Conservation (phyloP, 257 asterid genomes). For the Leonotis leonurus region DNA sequence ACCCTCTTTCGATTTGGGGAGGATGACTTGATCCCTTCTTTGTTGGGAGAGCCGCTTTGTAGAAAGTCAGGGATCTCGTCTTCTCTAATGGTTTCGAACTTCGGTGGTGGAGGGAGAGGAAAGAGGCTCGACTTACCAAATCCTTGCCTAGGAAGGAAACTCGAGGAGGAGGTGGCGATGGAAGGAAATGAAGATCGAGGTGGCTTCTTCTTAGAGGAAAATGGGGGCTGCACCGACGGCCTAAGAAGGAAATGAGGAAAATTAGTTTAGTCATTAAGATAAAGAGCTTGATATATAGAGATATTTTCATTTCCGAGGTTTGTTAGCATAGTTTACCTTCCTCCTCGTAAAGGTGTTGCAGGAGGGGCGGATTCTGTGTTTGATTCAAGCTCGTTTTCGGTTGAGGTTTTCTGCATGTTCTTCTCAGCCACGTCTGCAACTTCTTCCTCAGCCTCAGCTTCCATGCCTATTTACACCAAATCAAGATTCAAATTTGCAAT, state of each 20-base stretch:
- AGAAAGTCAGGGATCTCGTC: conserved; percentile 74
- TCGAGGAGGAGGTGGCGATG: conserved; percentile 37
- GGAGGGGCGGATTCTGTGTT: conserved; percentile 47
- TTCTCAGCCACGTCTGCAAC: conserved; percentile 42
- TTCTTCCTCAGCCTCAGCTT: conserved; percentile 59
- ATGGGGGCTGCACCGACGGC: conserved; percentile 38
- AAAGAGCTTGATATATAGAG: neutral
- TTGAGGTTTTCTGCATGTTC: conserved; percentile 25
- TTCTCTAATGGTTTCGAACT: conserved; percentile 47
- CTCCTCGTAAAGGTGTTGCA: conserved; percentile 56
- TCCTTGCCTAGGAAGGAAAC: conserved; percentile 27
- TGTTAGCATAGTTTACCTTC: conserved; percentile 36
- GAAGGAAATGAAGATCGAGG: conserved; percentile 47
- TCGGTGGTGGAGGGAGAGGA: conserved; percentile 47
- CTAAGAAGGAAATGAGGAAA: conserved; percentile 25
- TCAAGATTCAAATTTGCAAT: neutral
- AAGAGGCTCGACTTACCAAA: conserved; percentile 35
- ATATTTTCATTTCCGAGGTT: neutral
- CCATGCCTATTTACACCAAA: conserved; percentile 41
- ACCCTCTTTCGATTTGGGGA: conserved; percentile 87
- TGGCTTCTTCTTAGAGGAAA: conserved; percentile 55
- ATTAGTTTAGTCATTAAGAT: neutral
- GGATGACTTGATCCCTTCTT: conserved; percentile 44
- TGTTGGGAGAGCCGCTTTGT: conserved; percentile 46
- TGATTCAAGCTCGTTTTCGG: conserved; percentile 37